Evolutionary conservation across 2,329 filamentous ascomycete species (phyloP), one percentile per base, ranked within the genome.

Genomic region (Ophiocordyceps polyrhachis-furcata): DNA sequence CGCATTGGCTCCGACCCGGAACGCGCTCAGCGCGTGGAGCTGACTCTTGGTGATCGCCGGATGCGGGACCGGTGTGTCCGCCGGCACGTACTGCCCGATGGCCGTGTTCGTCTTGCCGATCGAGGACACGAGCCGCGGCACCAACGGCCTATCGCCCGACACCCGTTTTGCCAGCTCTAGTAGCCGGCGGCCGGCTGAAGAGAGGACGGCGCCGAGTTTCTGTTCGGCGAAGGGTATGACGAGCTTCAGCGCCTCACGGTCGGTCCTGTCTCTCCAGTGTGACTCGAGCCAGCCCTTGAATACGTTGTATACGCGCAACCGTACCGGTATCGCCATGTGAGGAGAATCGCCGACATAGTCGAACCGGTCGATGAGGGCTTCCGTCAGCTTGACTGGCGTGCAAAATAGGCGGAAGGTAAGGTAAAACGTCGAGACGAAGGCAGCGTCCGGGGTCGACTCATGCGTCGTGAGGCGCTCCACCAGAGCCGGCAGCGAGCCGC

Each of bases 211-310:
- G 43, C 69, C 69, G 8, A 98, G 70, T 50, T 81, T 81, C 42
- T 73, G 72, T 51, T 81, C 76, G 2, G 89, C 87, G 60, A 98
- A 98, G 1, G 76, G 69, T 31, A 81, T 70, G 49, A 98, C 93
- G 43, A 83, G 67, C 1, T 73, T 68, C 9, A 98, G 68, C 1
- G 88, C 86, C 13, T 76, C 72, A 44, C 76, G 74, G 58, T 98
- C 91, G 12, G 79, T 78, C 47, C 86, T 77, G 50, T 85, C 77
- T 42, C 83, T 78, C 89, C 91, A 98, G 62, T 98, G 87, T 7
- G 83, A 91, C 64, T 96, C 91, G 19, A 98, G 68, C 91, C 91
- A 98, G 40, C 84, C 83, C 62, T 98, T 98, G 70, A 98, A 86
- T 46, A 87, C 81, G 58, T 98, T 96, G 67, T 93, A 96, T 1